Percentiles rank a stretch among this genome's conserved stretches.
These are phyloP conservation scores for Chaetomium globosum DNA, from an alignment of 2,329 filamentous ascomycete species.

Conservation along the genomic window DNA sequence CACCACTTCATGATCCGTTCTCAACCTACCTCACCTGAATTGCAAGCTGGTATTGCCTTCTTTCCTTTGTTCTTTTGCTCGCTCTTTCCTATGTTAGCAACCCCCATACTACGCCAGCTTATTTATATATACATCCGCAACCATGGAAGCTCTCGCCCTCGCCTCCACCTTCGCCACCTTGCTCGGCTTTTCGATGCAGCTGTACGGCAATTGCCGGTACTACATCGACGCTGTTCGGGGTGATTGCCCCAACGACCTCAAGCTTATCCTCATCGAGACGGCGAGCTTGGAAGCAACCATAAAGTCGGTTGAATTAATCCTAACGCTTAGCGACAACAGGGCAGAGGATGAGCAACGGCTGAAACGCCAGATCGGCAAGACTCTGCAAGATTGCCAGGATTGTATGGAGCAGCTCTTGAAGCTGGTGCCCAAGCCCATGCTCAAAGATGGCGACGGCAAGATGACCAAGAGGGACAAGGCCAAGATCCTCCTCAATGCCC, in stretches of 20 bases:
- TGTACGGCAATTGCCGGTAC: conserved; percentile 14
- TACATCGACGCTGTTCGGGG: conserved; percentile 17
- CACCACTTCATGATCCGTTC: background rate
- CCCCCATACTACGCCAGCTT: background rate
- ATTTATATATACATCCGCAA: background rate
- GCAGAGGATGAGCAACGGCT: background rate
- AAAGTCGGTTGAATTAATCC: conserved; percentile 3
- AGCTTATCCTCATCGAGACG: conserved; percentile 22
- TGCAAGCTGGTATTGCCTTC: background rate
- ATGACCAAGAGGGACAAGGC: background rate
- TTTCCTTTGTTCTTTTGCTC: background rate
- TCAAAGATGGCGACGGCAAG: background rate
- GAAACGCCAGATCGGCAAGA: conserved; percentile 1
- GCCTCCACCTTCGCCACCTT: conserved; percentile 18
- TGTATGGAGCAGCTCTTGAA: conserved; percentile 13
- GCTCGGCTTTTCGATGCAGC: conserved; percentile 13
- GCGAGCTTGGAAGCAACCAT: conserved; percentile 23
- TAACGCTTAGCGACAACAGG: conserved; percentile 1
- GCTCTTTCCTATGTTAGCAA: background rate
- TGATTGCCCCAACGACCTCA: conserved; percentile 21
- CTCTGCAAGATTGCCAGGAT: background rate
- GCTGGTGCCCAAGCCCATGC: conserved; percentile 14
- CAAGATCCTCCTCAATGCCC: background rate
- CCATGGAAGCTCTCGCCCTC: conserved; percentile 12
- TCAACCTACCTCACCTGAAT: background rate